Evolutionary conservation across 768 basidiomycete species (phyloP).

Genomic region (Phaeolepiota aurea): DNA sequence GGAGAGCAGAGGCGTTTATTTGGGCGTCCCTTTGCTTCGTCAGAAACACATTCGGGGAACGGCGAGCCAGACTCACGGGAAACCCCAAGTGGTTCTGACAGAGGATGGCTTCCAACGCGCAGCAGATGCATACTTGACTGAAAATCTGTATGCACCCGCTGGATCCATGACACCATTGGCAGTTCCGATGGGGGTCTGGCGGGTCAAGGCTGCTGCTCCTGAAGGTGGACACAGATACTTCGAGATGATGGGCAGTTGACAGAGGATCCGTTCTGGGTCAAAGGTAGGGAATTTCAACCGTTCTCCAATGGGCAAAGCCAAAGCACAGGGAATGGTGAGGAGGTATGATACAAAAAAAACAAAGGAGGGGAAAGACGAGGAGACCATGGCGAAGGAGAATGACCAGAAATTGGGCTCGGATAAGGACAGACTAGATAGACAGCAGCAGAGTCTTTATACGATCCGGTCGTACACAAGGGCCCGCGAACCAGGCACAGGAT

Average conservation of each 20-base stretch:
- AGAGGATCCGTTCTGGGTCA: slow-evolving; percentile 32
- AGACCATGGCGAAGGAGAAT: not conserved
- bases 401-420: no score
- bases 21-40: slow-evolving; percentile 33
- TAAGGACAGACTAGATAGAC: no score
- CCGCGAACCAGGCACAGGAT: no score
- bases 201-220: slow-evolving; percentile 14
- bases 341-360: not conserved
- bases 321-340: not conserved
- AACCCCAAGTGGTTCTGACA: slow-evolving; percentile 44
- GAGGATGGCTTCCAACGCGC: slow-evolving; percentile 52
- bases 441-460: no score
- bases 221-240: slow-evolving; percentile 32
- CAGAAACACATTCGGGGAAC: slow-evolving; percentile 2
- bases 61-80: slow-evolving; percentile 43
- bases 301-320: not conserved
- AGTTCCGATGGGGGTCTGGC: slow-evolving; percentile 43
- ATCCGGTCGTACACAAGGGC: no score
- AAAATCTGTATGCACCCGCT: slow-evolving; percentile 45
- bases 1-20: slow-evolving; percentile 44
- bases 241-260: slow-evolving; percentile 35
- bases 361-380: no score
- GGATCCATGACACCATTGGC: slow-evolving; percentile 45
- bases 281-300: slow-evolving; percentile 23
- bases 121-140: slow-evolving; percentile 61